phyloP scores from a whole-genome alignment of 2,329 filamentous ascomycete genomes.

The Neocatenulostroma microsporum region DNA sequence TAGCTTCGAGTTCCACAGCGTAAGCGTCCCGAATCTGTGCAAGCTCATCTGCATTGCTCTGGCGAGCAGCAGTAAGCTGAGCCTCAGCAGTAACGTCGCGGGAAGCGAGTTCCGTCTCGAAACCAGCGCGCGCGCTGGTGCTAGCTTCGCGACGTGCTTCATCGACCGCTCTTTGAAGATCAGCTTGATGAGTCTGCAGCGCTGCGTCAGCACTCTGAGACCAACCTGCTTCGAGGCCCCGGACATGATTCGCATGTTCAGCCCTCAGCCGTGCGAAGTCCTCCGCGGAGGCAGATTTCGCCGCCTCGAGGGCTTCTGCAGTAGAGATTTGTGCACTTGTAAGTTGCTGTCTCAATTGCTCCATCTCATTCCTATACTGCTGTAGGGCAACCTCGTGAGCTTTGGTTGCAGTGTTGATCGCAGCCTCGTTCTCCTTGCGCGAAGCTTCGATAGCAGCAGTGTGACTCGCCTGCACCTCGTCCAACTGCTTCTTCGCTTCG shows the following conservation, averaged over 20 bases:
- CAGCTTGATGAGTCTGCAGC: conserved; percentile 9
- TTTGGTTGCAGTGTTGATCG: neutral
- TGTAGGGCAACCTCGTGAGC: conserved; percentile 2
- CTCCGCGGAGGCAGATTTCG: conserved; percentile 2
- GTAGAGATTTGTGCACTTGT: neutral
- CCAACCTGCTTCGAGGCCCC: conserved; percentile 9
- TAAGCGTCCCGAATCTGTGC: conserved; percentile 6
- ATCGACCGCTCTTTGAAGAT: conserved; percentile 8
- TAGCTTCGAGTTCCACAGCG: conserved; percentile 2
- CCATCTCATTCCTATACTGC: neutral
- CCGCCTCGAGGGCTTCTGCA: neutral
- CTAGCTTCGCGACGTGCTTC: conserved; percentile 1
- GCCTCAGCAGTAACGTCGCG: conserved; percentile 9
- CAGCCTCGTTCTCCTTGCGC: conserved; percentile 6
- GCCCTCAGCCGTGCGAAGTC: neutral
- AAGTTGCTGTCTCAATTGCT: neutral
- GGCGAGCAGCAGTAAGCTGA: conserved; percentile 7
- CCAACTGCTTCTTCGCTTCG: conserved; percentile 4
- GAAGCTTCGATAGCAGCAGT: conserved; percentile 1
- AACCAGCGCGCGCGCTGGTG: conserved; percentile 1
- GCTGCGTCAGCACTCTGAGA: conserved; percentile 10
- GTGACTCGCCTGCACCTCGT: conserved; percentile 3
- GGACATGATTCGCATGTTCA: conserved; percentile 1
- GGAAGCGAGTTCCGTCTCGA: conserved; percentile 6
- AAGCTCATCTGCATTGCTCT: conserved; percentile 8